Base-by-base conservation (phyloP, 495 filamentous ascomycete genomes). In the Penicillium desertorum region DNA sequence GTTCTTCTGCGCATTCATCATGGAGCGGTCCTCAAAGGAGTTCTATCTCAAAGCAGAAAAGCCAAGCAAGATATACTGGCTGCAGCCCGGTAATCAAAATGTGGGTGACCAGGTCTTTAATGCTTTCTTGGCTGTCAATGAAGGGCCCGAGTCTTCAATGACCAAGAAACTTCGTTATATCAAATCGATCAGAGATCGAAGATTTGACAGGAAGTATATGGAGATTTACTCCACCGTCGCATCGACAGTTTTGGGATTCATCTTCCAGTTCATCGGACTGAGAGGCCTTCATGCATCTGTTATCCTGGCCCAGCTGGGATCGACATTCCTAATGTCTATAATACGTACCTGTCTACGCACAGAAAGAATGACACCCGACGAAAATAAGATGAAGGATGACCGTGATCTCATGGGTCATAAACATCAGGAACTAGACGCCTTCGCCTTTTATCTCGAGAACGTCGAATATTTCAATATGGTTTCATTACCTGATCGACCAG, bases 211-310 rank as follows among this genome's bases (percentile, higher is more conserved):
- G 5, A 34, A 54, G 43, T 43, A 57, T 36, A 1, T 51, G 0
- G 45, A 62, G n/a, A 52, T 45, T 36, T 71, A 54, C 51, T 68
- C 22, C 7, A 65, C 66, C 1, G 41, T 76, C 12, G 17, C 23
- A 1, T 45, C 76, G 1, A 76, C 74, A 5, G 54, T 82, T 45
- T n/a, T 70, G 2, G 81, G 80, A 1, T 83, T 80, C 43, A 58
- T 81, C 29, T 49, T 72, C 6, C 79, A 83, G 58, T 83, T 83
- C 55, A 62, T 78, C 6, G 81, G 81, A 2, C 57, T 81, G 4
- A 71, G 80, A 41, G 78, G 74, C 1, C 66, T 83, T 23, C 74
- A 81, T 45, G 73, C 79, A 20, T 77, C 75, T n/a, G 73, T 78
- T 6, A 75, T 74, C 16, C 54, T 82, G 4, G 65, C 76, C 23